Percentiles rank a stretch among this genome's conserved stretches.
Conservation (phyloP, 2,329 filamentous ascomycete species). For the Ceratocystis alfenasii region DNA sequence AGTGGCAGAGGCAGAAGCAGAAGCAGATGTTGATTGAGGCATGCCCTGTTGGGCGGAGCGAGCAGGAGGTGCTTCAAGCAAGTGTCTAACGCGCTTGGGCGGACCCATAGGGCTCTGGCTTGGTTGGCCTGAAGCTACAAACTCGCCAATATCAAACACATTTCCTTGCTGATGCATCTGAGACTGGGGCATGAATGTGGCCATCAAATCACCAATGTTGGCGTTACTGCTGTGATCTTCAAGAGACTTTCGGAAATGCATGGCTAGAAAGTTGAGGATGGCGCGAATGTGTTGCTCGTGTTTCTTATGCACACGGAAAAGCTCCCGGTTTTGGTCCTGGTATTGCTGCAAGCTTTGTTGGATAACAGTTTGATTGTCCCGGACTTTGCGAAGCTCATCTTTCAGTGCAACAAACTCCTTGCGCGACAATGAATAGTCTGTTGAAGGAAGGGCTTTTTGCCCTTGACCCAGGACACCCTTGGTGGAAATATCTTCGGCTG, state of each 20-base stretch:
- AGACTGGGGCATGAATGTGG: constrained; percentile 55
- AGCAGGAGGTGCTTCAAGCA: constrained; percentile 39
- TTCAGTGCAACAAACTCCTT: constrained; percentile 69
- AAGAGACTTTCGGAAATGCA: constrained; percentile 86
- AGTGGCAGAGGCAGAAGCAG: constrained; percentile 27
- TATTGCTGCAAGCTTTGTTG: constrained; percentile 54
- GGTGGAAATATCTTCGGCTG: constrained; percentile 32
- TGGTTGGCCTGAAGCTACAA: constrained; percentile 36
- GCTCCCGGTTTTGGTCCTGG: constrained; percentile 22
- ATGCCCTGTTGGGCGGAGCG: constrained; percentile 27
- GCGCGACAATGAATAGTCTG: constrained; percentile 35
- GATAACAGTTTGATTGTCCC: constrained; percentile 77
- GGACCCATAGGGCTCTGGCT: constrained; percentile 34
- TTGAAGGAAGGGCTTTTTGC: constrained; percentile 17
- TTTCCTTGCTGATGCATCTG: constrained; percentile 37
- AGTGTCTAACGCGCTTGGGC: constrained; percentile 41
- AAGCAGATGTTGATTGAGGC: constrained; percentile 25
- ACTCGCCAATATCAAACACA: constrained; percentile 51
- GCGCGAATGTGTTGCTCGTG: constrained; percentile 98
- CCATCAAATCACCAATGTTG: constrained; percentile 75
- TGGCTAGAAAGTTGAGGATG: constrained; percentile 93
- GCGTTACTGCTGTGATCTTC: constrained; percentile 62
- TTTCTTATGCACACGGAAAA: constrained; percentile 44
- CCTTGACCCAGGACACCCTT: constrained; percentile 10
- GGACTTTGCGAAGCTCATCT: constrained; percentile 67